These are phyloP conservation scores for Pleurotus cornucopiae DNA, from an alignment of 768 basidiomycete genomes.

Conservation along the genomic window DNA sequence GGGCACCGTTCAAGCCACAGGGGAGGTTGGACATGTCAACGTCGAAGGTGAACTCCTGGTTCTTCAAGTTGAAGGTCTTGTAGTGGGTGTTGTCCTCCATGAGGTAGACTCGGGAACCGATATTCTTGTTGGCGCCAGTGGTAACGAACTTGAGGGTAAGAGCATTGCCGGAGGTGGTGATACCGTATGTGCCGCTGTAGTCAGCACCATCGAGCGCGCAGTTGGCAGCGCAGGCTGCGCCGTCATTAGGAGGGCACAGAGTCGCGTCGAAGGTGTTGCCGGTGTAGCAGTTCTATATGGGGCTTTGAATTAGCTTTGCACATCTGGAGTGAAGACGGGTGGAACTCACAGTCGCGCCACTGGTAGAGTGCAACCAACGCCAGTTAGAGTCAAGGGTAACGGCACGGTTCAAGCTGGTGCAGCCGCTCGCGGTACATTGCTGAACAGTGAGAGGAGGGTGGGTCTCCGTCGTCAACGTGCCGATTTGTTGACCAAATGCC, in stretches of 20 bases:
- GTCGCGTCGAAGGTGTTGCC: constrained; percentile 52
- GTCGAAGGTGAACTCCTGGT: constrained; percentile 61
- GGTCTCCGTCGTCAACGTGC: constrained; percentile 41
- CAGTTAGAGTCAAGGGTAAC: constrained; percentile 51
- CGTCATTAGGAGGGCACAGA: constrained; percentile 39
- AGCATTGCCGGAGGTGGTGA: constrained; percentile 41
- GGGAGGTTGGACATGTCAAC: constrained; percentile 55
- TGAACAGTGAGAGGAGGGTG: constrained; percentile 44
- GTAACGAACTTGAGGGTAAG: constrained; percentile 49
- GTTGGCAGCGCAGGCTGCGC: constrained; percentile 40
- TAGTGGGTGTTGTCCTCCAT: constrained; percentile 42
- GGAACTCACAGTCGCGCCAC: constrained; percentile 12
- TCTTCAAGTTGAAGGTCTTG: constrained; percentile 39
- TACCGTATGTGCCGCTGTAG: constrained; percentile 49
- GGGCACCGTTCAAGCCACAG: constrained; percentile 58
- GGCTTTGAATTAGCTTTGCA: neutral
- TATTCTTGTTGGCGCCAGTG: constrained; percentile 28
- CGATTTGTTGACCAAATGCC: constrained; percentile 44
- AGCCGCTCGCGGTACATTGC: constrained; percentile 40
- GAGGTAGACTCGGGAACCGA: constrained; percentile 47
- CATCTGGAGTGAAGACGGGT: neutral
- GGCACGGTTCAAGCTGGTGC: constrained; percentile 25
- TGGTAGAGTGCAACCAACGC: constrained; percentile 42
- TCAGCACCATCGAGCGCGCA: constrained; percentile 44
- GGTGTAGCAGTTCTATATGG: constrained; percentile 44